Conservation (phyloP, 345 rosid species). For the Citrus glauca region DNA sequence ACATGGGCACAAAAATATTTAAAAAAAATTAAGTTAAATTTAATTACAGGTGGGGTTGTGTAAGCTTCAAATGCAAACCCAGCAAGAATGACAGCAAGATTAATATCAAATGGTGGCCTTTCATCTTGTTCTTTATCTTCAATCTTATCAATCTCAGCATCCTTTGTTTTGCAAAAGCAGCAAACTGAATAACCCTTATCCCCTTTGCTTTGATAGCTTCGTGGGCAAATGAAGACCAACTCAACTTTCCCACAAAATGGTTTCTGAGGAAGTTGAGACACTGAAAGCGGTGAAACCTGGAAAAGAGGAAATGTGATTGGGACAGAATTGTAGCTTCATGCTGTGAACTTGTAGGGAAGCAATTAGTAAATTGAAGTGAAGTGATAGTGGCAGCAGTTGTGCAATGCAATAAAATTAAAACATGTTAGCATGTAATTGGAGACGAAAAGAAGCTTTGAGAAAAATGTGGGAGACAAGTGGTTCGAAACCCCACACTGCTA, state of each 20-base stretch:
- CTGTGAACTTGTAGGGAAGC: conserved; percentile 27
- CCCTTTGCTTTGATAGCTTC: conserved; percentile 12
- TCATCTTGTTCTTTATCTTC: conserved; percentile 27
- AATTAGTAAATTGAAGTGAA: conserved; percentile 2
- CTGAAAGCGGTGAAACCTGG: conserved; percentile 14
- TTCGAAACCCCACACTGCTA: no score
- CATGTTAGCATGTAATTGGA: not conserved
- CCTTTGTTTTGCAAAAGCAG: conserved; percentile 36
- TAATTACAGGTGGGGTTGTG: conserved; percentile 60
- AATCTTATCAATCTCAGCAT: conserved; percentile 29
- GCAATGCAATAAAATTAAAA: not conserved
- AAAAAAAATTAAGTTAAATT: not conserved
- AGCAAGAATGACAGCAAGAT: conserved; percentile 88
- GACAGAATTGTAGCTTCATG: conserved; percentile 12
- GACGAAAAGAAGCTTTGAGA: not conserved
- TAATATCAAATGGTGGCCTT: conserved; percentile 77
- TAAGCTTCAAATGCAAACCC: conserved; percentile 94
- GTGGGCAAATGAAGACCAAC: conserved; percentile 8
- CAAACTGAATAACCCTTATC: conserved; percentile 16
- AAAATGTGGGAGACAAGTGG: conserved; percentile 3
- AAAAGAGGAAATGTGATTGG: not conserved
- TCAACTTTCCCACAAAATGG: conserved; percentile 21
- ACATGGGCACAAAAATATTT: not conserved
- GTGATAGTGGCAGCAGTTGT: not conserved
- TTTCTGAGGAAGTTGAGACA: conserved; percentile 22